These are phyloP conservation scores for Chlamydomonas incerta DNA, from an alignment of 139 green algal species.

Conservation along the genomic window DNA sequence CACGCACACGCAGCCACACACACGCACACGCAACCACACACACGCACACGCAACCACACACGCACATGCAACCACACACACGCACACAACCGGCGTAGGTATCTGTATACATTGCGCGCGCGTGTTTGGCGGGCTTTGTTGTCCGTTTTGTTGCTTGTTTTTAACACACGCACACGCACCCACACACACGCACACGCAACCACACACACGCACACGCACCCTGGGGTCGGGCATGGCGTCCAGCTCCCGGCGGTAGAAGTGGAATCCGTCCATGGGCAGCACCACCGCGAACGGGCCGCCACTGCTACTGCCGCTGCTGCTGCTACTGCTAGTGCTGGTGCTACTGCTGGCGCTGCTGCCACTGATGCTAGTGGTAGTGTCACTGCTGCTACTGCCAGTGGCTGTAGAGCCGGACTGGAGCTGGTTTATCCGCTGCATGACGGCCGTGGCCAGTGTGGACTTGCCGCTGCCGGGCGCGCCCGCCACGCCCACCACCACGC, in stretches of 20 bases:
- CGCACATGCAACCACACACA: too few species aligned
- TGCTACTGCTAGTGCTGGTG: not conserved
- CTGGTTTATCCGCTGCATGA: conserved; percentile 67
- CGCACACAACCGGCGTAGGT: too few species aligned
- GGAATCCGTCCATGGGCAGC: conserved; percentile 83
- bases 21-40: too few species aligned
- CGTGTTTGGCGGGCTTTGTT: too few species aligned
- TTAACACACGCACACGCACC: too few species aligned
- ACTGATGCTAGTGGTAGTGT: not conserved
- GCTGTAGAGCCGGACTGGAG: not conserved
- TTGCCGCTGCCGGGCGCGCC: conserved; percentile 85
- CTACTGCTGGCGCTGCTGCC: not conserved
- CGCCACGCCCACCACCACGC: conserved; percentile 80
- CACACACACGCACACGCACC: not conserved
- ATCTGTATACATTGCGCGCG: too few species aligned
- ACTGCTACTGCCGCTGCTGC: not conserved
- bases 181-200: too few species aligned
- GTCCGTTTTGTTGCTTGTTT: too few species aligned
- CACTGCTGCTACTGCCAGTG: not conserved
- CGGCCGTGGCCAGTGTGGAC: conserved; percentile 71
- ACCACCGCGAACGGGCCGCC: conserved; percentile 21
- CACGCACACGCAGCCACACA: too few species aligned
- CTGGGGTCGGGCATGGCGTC: conserved; percentile 80
- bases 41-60: too few species aligned
- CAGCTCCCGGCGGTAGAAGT: conserved; percentile 84